Evolutionary conservation across 2,329 filamentous ascomycete species (phyloP), one percentile per base, ranked within the genome.

Genomic region (Epicoccum nigrum): DNA sequence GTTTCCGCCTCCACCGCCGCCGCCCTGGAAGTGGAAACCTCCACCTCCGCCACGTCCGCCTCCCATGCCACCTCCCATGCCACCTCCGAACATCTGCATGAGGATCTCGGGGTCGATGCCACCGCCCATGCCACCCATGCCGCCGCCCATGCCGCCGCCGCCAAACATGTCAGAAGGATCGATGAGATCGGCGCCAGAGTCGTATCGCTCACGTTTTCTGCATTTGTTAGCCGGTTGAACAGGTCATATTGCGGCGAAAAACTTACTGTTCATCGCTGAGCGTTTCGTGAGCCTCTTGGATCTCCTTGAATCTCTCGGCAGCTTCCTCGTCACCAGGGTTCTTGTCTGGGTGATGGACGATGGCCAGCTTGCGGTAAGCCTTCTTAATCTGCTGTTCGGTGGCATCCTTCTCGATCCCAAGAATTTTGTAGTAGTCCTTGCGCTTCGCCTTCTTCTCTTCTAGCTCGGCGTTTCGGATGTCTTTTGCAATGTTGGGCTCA

Each of bases 381-480:
- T 92, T 93, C 83, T 97, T 99, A 79, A 99, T 94, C 46, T 94
- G 86, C 50, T 81, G 81, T 17, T 96, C 91, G 32, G 83, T 84
- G 30, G 92, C 92, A 56, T 92, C 88, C 81, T 97, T 97, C 51
- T 88, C 80, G 7, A 99, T 79, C 5, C 87, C 89, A 45, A 99
- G 85, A 61, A 97, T 96, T 83, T 97, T 97, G 81, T 99, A 99
- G 78, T 96, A 97, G 70, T 99, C 94, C 77, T 99, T 99, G 56
- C 94, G 84, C 77, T 93, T 89, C 73, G 89, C 89, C 86, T 97
- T 97, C 86, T 99, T 99, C 58, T 97, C 79, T 77, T 99, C 94
- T 20, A 97, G 79, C 77, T 99, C 93, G 1, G 93, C 94, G 65
- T 87, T 89, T 50, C 90, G 87, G 35, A 97, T 85, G 67, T 99